A percentile compares a stretch with the other conserved stretches of the same genome.
phyloP scores from a whole-genome alignment of 257 asterid species.

The Fraxinus cuspidata region DNA sequence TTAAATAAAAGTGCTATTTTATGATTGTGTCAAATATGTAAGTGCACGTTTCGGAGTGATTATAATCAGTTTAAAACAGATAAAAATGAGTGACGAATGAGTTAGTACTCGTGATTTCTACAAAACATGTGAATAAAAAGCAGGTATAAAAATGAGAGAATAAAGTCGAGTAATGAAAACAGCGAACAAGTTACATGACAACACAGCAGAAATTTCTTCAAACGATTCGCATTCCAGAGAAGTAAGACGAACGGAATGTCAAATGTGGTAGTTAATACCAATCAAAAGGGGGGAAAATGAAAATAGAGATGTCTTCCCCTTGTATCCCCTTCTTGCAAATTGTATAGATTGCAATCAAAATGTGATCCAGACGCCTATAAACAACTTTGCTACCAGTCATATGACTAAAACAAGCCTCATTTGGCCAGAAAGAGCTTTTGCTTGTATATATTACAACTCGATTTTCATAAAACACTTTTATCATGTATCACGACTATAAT shows the following conservation, averaged over 20 bases:
- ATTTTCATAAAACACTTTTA: constrained; percentile 11
- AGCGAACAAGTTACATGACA: neutral
- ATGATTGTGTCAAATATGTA: too few species aligned
- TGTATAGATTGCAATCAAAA: constrained; percentile 24
- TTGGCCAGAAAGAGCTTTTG: neutral
- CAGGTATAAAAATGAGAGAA: too few species aligned
- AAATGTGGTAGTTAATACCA: neutral
- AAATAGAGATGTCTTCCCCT: neutral
- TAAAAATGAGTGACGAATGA: too few species aligned
- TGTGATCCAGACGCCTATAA: neutral
- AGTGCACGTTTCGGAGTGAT: too few species aligned
- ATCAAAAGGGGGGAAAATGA: neutral
- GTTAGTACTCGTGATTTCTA: too few species aligned
- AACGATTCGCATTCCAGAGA: neutral
- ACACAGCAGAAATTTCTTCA: neutral
- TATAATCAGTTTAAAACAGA: too few species aligned
- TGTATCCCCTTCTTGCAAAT: neutral
- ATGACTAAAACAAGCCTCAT: neutral
- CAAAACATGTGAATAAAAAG: too few species aligned
- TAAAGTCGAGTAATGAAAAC: neutral
- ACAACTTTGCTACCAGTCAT: constrained; percentile 6
- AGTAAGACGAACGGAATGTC: neutral
- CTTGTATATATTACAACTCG: constrained; percentile 1
- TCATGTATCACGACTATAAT: constrained; percentile 10
- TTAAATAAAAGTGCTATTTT: neutral